phyloP scores from a whole-genome alignment of 2,329 filamentous ascomycete genomes.

The Curvularia eragrostidis region DNA sequence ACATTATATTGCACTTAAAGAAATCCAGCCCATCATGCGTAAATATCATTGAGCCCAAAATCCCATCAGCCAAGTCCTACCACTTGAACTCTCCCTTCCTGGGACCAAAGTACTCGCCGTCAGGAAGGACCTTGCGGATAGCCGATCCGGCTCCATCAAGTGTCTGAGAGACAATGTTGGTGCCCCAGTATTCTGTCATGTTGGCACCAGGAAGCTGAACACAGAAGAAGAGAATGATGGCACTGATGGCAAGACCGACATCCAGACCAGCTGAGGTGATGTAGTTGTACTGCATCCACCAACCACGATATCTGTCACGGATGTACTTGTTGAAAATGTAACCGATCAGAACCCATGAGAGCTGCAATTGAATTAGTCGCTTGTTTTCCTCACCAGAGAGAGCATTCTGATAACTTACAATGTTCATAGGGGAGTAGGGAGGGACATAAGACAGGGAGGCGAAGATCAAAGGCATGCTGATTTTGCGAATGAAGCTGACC shows the following conservation, averaged over 20 bases:
- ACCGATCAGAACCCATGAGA: neutral
- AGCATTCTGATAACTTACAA: neutral
- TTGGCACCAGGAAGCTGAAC: neutral
- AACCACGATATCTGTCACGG: neutral
- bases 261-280: neutral
- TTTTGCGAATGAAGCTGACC: neutral
- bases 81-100: neutral
- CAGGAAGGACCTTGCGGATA: neutral
- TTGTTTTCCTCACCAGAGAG: neutral
- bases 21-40: neutral
- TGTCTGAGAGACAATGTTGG: neutral
- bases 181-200: neutral
- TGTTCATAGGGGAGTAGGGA: neutral
- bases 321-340: neutral
- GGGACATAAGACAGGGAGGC: neutral
- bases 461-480: neutral
- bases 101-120: neutral
- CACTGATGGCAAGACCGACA: neutral
- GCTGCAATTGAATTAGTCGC: neutral
- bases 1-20: neutral
- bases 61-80: neutral
- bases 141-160: neutral
- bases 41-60: neutral
- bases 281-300: conserved; percentile 2
- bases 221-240: neutral